phyloP scores from a whole-genome alignment of 441 rosid species.

The Gossypium gossypioides region DNA sequence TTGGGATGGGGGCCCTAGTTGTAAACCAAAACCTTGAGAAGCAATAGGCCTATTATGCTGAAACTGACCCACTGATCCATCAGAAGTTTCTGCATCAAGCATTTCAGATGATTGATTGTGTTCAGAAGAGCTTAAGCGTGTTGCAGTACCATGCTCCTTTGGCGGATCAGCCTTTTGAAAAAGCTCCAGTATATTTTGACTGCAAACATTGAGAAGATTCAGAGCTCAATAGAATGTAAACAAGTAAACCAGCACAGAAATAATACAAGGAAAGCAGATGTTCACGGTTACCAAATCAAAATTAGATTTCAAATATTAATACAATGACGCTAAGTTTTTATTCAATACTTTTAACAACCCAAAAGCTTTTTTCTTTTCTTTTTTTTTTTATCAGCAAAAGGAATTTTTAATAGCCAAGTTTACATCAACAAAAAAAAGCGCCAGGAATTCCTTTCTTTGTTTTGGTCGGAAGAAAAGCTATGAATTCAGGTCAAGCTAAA shows the following conservation, averaged over 20 bases:
- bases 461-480: not conserved
- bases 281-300: not conserved
- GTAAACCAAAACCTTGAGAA: constrained; percentile 72
- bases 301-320: not conserved
- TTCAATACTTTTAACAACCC: not conserved
- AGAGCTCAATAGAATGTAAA: not conserved
- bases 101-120: constrained; percentile 30
- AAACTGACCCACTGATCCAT: constrained; percentile 39
- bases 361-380: not conserved
- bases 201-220: constrained; percentile 22
- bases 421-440: not conserved
- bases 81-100: constrained; percentile 42
- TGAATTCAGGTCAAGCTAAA: not conserved
- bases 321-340: not conserved
- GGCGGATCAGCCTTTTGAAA: constrained; percentile 69
- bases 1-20: constrained; percentile 74
- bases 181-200: constrained; percentile 78
- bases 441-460: not conserved
- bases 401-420: not conserved
- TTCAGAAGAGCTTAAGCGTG: constrained; percentile 36
- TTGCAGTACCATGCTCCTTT: constrained; percentile 31
- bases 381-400: not conserved
- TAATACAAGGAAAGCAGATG: not conserved
- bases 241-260: not conserved
- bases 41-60: constrained; percentile 39